A percentile compares a stretch with the other conserved stretches of the same genome.
phyloP scores from a whole-genome alignment of 2,329 filamentous ascomycete species.

The Seiridium unicorne region DNA sequence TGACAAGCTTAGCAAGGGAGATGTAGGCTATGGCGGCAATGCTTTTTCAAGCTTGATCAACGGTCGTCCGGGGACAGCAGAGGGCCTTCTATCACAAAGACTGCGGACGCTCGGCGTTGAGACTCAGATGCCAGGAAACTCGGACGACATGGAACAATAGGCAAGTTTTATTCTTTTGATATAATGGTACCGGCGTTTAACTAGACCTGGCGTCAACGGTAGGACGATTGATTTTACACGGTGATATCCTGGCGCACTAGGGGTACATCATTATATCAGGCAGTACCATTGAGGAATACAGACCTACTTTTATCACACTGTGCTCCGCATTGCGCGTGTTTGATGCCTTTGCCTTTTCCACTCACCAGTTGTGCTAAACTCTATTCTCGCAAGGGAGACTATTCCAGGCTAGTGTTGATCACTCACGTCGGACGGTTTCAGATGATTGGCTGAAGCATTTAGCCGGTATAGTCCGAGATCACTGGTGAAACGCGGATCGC shows the following conservation, averaged over 20 bases:
- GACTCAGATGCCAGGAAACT: slow-evolving; percentile 10
- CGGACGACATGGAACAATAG: slow-evolving; percentile 5
- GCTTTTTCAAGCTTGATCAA: slow-evolving; percentile 39
- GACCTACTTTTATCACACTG: not conserved
- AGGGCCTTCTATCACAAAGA: slow-evolving; percentile 69
- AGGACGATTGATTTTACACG: not conserved
- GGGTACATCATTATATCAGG: not conserved
- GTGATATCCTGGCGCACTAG: not conserved
- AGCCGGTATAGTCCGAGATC: not conserved
- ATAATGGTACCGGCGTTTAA: not conserved
- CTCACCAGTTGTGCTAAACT: not conserved
- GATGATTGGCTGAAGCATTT: slow-evolving; percentile 3
- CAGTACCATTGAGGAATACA: not conserved
- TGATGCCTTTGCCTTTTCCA: not conserved
- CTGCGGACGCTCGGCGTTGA: slow-evolving; percentile 61
- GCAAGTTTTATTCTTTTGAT: not conserved
- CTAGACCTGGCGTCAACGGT: not conserved
- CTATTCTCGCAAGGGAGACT: not conserved
- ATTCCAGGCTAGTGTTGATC: not conserved
- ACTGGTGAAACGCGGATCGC: slow-evolving; percentile 3
- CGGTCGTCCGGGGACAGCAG: slow-evolving; percentile 44
- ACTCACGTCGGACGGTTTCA: slow-evolving; percentile 7
- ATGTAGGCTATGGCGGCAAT: slow-evolving; percentile 61
- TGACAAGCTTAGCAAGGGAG: slow-evolving; percentile 67
- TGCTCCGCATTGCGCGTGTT: not conserved